Conservation (phyloP, 2,329 filamentous ascomycete species). For the Cladophialophora psammophila region DNA sequence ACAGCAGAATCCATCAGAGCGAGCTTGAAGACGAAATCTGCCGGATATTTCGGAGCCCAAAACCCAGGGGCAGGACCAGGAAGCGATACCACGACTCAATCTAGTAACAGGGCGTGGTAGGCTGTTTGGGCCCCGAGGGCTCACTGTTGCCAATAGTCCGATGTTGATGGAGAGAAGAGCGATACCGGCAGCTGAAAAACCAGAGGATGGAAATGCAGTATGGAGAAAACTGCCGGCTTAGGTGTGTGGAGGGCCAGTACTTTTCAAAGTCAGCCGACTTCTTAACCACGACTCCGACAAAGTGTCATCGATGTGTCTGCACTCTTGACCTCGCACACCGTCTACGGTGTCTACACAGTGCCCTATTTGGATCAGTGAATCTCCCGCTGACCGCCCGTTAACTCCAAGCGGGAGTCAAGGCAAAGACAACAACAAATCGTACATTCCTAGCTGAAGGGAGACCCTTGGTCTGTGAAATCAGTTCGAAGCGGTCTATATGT, state of each 20-base stretch:
- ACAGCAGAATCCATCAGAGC: too few species aligned
- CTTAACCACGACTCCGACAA: too few species aligned
- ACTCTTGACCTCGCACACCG: too few species aligned
- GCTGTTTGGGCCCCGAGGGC: too few species aligned
- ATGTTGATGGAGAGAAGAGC: neutral
- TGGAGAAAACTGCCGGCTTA: neutral
- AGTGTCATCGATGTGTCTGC: too few species aligned
- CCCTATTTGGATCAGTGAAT: too few species aligned
- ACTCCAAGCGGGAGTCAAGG: neutral
- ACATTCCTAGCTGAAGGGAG: neutral
- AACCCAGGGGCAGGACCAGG: too few species aligned
- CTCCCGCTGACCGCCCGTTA: neutral
- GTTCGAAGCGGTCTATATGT: neutral
- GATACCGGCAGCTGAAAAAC: neutral
- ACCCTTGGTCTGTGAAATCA: neutral
- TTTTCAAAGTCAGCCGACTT: too few species aligned
- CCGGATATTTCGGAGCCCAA: too few species aligned
- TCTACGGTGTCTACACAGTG: too few species aligned
- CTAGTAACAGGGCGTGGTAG: neutral
- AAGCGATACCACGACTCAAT: neutral
- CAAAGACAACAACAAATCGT: neutral
- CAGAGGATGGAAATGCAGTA: neutral
- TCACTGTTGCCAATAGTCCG: too few species aligned
- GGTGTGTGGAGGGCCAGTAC: neutral
- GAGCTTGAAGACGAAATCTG: too few species aligned